Evolutionary conservation across 352 stramenopile genomes (phyloP).

Genomic region (Phytophthora pisi): DNA sequence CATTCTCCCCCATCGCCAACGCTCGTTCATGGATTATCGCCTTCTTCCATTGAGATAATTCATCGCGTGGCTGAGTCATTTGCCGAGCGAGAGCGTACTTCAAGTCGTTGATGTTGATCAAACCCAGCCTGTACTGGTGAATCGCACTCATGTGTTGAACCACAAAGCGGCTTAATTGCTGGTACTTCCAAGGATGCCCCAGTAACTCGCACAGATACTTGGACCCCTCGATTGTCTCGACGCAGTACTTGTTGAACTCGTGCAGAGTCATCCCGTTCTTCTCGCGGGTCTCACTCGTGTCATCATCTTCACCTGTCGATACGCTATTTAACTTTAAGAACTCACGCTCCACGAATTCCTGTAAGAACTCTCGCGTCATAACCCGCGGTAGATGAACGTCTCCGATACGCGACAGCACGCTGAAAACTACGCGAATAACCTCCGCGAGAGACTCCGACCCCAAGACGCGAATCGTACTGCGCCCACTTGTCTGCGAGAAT

Average conservation of each 20-base stretch:
- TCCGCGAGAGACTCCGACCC: conserved; percentile 46
- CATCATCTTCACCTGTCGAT: conserved; percentile 25
- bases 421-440: conserved; percentile 63
- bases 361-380: conserved; percentile 48
- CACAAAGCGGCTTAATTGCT: conserved; percentile 83
- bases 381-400: conserved; percentile 51
- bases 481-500: conserved; percentile 43
- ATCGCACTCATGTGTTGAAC: conserved; percentile 85
- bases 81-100: conserved; percentile 80
- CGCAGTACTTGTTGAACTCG: conserved; percentile 80
- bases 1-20: conserved; percentile 90
- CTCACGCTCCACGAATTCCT: conserved; percentile 57
- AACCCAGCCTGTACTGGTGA: conserved; percentile 87
- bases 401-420: conserved; percentile 54
- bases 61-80: conserved; percentile 47
- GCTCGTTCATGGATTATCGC: conserved; percentile 86
- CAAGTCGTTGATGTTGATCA: conserved; percentile 90
- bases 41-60: conserved; percentile 76
- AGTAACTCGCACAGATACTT: conserved; percentile 79
- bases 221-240: conserved; percentile 53
- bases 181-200: conserved; percentile 69
- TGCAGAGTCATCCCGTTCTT: conserved; percentile 69
- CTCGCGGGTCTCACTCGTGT: not conserved
- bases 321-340: conserved; percentile 62
- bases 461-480: conserved; percentile 46